Percentiles rank a stretch among this genome's conserved stretches.
Conservation (phyloP, 345 rosid species). For the Boechera divaricarpa region DNA sequence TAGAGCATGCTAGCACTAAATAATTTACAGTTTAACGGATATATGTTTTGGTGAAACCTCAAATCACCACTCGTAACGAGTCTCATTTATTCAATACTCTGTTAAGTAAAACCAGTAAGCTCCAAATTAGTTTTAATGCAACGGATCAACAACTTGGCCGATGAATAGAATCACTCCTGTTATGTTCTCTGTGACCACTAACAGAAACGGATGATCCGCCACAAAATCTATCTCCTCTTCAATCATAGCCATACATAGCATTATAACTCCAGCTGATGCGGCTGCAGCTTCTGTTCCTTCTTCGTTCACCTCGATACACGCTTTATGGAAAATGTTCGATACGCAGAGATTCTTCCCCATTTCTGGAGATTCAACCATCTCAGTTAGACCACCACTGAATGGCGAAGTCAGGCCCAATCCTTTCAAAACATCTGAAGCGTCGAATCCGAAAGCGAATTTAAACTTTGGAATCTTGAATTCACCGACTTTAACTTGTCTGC, state of each 20-base stretch:
- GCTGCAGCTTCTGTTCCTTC: constrained; percentile 85
- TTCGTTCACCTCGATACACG: constrained; percentile 74
- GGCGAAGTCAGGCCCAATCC: constrained; percentile 61
- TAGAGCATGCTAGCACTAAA: too few relatives aligned
- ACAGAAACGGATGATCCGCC: constrained; percentile 77
- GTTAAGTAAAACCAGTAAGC: not conserved
- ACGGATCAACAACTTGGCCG: constrained; percentile 66
- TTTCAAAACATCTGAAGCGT: constrained; percentile 58
- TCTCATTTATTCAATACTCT: constrained; percentile 26
- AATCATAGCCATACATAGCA: not conserved
- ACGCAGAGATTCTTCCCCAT: constrained; percentile 51
- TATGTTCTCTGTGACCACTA: constrained; percentile 61
- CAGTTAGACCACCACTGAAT: constrained; percentile 58
- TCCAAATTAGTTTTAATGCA: constrained; percentile 25
- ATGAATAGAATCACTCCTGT: constrained; percentile 67
- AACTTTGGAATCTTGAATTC: constrained; percentile 68
- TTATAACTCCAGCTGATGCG: constrained; percentile 54
- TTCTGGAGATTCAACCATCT: constrained; percentile 62
- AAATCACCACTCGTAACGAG: not conserved
- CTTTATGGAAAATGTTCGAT: constrained; percentile 63
- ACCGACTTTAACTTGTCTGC: constrained; percentile 45
- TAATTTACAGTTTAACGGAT: too few relatives aligned
- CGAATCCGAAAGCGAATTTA: constrained; percentile 61
- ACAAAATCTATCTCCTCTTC: constrained; percentile 55
- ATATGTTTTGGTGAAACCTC: too few relatives aligned